These are phyloP conservation scores for Echites panduratus DNA, from an alignment of 257 asterid genomes.

Conservation along the genomic window DNA sequence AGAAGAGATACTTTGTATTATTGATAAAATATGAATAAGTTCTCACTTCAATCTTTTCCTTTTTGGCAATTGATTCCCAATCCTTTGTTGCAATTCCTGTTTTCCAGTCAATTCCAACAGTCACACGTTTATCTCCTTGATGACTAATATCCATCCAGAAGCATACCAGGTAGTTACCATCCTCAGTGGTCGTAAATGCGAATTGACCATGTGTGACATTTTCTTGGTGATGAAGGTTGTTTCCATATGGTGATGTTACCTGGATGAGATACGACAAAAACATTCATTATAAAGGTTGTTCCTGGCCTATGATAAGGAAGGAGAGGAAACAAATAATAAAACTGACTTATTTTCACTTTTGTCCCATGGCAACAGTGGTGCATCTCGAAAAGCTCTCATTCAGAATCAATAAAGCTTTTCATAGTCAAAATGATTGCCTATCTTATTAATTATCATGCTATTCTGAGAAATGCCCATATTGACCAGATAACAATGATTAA, in stretches of 20 bases:
- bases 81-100: slow-evolving; percentile 74
- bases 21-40: neutral
- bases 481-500: neutral
- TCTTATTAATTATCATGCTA: slow-evolving; percentile 12
- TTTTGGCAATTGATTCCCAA: slow-evolving; percentile 82
- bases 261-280: slow-evolving; percentile 16
- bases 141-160: slow-evolving; percentile 38
- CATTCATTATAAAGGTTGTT: neutral
- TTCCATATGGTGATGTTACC: slow-evolving; percentile 87
- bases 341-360: neutral
- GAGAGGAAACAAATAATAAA: neutral
- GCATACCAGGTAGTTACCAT: slow-evolving; percentile 71
- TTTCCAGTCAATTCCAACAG: slow-evolving; percentile 79
- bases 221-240: slow-evolving; percentile 51
- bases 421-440: neutral
- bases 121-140: slow-evolving; percentile 37
- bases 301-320: neutral
- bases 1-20: neutral
- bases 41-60: slow-evolving; percentile 76
- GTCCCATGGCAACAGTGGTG: neutral
- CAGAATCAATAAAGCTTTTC: neutral
- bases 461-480: neutral
- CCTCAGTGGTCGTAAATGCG: slow-evolving; percentile 73
- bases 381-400: neutral
- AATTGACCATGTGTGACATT: slow-evolving; percentile 66